phyloP scores from a whole-genome alignment of 1,284 basidiomycete species.

The Spongispora temasekensis region DNA sequence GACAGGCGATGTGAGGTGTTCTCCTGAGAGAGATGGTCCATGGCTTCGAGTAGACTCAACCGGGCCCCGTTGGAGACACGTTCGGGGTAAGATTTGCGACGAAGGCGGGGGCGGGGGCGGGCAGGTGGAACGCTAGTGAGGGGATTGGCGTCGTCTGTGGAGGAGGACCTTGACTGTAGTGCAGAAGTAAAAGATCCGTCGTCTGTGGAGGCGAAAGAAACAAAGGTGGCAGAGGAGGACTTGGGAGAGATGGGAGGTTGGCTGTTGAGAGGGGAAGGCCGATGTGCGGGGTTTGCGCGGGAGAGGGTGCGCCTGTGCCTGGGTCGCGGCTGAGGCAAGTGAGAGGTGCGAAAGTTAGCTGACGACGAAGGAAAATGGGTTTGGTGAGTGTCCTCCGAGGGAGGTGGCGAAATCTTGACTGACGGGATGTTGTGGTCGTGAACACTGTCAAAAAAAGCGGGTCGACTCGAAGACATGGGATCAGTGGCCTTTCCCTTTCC shows the following conservation, averaged over 20 bases:
- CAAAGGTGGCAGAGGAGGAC: constrained; percentile 32
- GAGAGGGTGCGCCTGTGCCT: constrained; percentile 15
- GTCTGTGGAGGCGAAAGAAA: constrained; percentile 20
- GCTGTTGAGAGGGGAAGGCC: constrained; percentile 14
- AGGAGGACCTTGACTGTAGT: not conserved
- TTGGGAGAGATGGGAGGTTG: constrained; percentile 28
- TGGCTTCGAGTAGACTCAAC: constrained; percentile 32
- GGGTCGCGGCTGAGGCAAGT: too few species aligned
- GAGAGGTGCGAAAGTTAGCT: not conserved
- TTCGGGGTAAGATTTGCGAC: constrained; percentile 30
- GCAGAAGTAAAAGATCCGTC: not conserved
- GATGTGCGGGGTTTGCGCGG: constrained; percentile 20
- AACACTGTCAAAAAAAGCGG: constrained; percentile 15
- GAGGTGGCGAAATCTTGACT: constrained; percentile 16
- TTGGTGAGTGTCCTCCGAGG: not conserved
- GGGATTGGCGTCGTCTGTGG: not conserved
- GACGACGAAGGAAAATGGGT: not conserved
- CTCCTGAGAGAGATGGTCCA: constrained; percentile 32
- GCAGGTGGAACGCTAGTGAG: constrained; percentile 5
- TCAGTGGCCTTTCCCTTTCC: constrained; percentile 13
- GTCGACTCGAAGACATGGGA: constrained; percentile 1
- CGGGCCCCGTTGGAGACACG: constrained; percentile 23
- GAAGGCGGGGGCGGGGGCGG: constrained; percentile 22
- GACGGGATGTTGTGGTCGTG: constrained; percentile 7
- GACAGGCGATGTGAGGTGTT: constrained; percentile 14